Percentiles rank a stretch among this genome's conserved stretches.
Evolutionary conservation across 208 protist species (phyloP).

Genomic region (Porcisia deanei): DNA sequence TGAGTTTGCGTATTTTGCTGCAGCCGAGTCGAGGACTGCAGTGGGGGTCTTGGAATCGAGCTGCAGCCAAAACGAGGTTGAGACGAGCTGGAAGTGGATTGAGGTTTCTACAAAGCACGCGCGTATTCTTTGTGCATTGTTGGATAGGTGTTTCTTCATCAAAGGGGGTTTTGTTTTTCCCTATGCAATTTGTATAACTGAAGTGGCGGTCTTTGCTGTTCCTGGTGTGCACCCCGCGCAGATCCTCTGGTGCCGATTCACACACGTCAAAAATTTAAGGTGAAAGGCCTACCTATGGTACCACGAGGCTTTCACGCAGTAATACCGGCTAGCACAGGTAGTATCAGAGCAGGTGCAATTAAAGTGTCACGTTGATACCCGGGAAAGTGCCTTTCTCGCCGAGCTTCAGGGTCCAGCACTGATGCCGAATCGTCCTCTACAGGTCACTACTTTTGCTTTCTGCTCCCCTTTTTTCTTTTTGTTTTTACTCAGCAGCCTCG

Average conservation of each 20-base stretch:
- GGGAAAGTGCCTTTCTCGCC: background rate
- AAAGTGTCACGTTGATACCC: background rate
- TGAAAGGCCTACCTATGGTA: background rate
- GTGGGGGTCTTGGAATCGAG: too few species aligned
- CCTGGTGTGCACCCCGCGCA: background rate
- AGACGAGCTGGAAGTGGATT: too few species aligned
- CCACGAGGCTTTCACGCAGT: background rate
- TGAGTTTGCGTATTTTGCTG: too few species aligned
- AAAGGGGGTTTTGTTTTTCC: too few species aligned
- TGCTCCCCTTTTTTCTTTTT: constrained; percentile 1
- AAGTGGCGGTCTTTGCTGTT: background rate
- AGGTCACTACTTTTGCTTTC: background rate
- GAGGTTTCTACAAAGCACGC: too few species aligned
- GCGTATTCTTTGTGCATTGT: too few species aligned
- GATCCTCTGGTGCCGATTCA: background rate
- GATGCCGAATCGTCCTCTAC: background rate
- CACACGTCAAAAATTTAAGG: background rate
- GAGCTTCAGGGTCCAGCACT: background rate
- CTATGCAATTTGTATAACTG: too few species aligned
- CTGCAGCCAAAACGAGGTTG: too few species aligned
- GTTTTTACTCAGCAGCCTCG: background rate
- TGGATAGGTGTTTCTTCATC: too few species aligned
- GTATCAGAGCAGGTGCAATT: background rate
- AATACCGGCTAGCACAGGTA: background rate
- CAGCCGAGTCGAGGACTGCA: too few species aligned